These are phyloP conservation scores for Argentina anserina DNA, from an alignment of 306 rosid species.

Conservation along the genomic window DNA sequence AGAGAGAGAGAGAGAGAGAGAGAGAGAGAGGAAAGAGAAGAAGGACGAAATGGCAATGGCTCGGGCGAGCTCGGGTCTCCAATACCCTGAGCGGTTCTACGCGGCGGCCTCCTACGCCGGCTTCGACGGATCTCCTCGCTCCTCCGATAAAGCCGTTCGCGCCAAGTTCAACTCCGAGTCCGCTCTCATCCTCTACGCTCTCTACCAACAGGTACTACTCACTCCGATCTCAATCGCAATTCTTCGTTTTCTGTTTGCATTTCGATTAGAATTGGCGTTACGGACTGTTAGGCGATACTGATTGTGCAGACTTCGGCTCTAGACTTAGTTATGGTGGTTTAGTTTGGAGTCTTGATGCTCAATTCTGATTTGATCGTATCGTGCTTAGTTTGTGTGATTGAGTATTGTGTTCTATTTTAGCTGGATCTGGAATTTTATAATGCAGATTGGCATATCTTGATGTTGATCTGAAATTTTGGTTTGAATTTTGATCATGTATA, in stretches of 20 bases:
- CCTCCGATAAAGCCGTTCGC: slow-evolving; percentile 75
- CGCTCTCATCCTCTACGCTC: slow-evolving; percentile 80
- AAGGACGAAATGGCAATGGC: slow-evolving; percentile 45
- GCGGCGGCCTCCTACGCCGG: slow-evolving; percentile 89
- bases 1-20: slow-evolving; percentile 2
- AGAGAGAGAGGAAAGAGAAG: neutral
- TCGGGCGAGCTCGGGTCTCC: slow-evolving; percentile 73
- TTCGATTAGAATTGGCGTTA: neutral
- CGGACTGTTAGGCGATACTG: neutral
- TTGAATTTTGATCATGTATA: neutral
- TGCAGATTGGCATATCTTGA: neutral
- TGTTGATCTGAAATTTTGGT: slow-evolving; percentile 17
- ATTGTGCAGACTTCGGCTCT: neutral
- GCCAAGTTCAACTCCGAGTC: slow-evolving; percentile 74
- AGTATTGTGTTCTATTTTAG: slow-evolving; percentile 10
- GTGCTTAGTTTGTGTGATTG: neutral
- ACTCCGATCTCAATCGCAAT: slow-evolving; percentile 15
- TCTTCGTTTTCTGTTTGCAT: neutral
- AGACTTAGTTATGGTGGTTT: neutral
- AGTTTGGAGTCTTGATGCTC: neutral
- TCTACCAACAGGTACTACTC: slow-evolving; percentile 66
- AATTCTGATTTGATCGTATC: neutral
- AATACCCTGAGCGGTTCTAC: slow-evolving; percentile 90
- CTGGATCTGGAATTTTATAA: slow-evolving; percentile 44
- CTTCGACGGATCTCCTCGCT: slow-evolving; percentile 73